These are phyloP conservation scores for Lasiosphaeriaceae sp. DNA, from an alignment of 495 filamentous ascomycete species.

Conservation along the genomic window DNA sequence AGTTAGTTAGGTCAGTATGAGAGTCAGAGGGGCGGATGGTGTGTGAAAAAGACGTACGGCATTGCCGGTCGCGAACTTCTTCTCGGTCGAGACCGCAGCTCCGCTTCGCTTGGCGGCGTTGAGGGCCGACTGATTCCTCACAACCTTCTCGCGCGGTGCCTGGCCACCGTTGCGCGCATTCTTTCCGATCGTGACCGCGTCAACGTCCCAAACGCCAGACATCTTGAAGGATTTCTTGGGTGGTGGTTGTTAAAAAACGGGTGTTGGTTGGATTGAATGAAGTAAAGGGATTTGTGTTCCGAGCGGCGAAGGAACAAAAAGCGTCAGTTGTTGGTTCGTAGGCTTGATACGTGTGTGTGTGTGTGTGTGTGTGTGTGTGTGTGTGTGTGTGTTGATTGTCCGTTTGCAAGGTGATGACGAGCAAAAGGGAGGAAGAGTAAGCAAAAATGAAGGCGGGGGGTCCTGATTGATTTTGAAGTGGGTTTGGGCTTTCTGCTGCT, in stretches of 20 bases:
- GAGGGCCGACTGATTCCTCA: conserved; percentile 78
- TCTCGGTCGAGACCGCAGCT: conserved; percentile 77
- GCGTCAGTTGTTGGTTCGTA: not conserved
- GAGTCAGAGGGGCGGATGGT: not conserved
- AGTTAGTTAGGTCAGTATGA: conserved; percentile 5
- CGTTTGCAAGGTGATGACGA: no score
- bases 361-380: no score
- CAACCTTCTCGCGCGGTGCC: conserved; percentile 72
- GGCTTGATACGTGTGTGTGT: no score
- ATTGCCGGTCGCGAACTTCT: conserved; percentile 80
- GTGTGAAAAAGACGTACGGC: conserved; percentile 54
- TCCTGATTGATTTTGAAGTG: no score
- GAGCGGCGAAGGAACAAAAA: no score
- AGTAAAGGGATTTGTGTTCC: not conserved
- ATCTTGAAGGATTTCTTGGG: conserved; percentile 32
- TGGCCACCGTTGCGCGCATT: conserved; percentile 62
- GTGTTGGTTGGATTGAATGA: conserved; percentile 1
- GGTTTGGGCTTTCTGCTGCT: not conserved
- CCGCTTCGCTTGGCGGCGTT: conserved; percentile 88
- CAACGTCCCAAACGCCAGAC: conserved; percentile 67
- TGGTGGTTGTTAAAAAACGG: no score
- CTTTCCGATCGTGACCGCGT: conserved; percentile 87
- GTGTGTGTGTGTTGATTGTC: no score
- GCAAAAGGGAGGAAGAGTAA: not conserved
- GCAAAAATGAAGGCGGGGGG: conserved; percentile 3